Evolutionary conservation across 2,329 filamentous ascomycete genomes (phyloP), one percentile per base, ranked within the genome.

Genomic region (Pseudomassariella vexata): DNA sequence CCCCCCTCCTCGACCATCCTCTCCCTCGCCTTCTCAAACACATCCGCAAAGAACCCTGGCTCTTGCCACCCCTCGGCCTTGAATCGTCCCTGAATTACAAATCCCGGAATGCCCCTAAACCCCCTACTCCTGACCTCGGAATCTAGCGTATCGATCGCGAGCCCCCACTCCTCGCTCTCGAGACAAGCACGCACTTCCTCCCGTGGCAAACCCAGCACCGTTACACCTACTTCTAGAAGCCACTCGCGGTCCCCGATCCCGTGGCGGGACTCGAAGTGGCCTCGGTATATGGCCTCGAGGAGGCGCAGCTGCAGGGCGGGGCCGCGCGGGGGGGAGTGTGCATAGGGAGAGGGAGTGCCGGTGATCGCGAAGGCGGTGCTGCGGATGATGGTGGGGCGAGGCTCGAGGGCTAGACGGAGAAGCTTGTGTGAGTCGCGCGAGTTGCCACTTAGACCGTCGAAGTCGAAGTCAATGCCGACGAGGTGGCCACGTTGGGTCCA

Each of bases 41-140:
- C 55, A 39, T 73, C 66, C 46, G 80, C 60, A 53, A 88, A 86
- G 1, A 79, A 68, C 26, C 67, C 66, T 3, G 73, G 65, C 37
- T 80, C 74, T 62, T 89, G 82, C 34, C 79, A 83, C 1, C 85
- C 85, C 7, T 79, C 77, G 12, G 90, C 65, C 41, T 79, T 70
- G 55, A 76, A 87, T 47, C 65, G 63, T 2, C 69, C 75, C 49
- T 87, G 81, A 30, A 90, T 69, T 2, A 77, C 78, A 47, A 85
- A 85, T 45, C 82, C 79, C 11, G 85, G 84, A 44, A 89, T 83
- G 0, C 83, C 84, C 35, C 65, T 66, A 32, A 89, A 59, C 6
- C 44, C 28, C 15, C 42, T 42, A 26, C 24, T 30, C 22, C 44
- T 38, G 16, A 49, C 48, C 18, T 50, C 44, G 11, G 42, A 40